phyloP scores from a whole-genome alignment of 805 yeast genomes.

The Isabelozyma heimii region DNA sequence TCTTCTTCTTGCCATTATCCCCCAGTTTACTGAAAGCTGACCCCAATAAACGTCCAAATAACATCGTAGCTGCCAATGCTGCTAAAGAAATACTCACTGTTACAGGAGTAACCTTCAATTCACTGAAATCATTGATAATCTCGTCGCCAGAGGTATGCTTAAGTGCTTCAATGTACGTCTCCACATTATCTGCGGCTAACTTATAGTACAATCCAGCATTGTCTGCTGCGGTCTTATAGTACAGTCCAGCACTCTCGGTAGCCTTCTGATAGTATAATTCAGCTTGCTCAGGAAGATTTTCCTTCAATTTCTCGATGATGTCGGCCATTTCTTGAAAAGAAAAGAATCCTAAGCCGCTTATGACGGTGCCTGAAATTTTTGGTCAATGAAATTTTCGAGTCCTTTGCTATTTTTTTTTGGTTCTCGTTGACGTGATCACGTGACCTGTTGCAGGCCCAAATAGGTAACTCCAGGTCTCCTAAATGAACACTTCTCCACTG shows the following conservation, averaged over 20 bases:
- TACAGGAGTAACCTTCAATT: slow-evolving; percentile 28
- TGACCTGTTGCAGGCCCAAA: not conserved
- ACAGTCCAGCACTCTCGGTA: not conserved
- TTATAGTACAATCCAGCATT: not conserved
- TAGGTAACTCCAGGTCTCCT: not conserved
- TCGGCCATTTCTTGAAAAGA: not conserved
- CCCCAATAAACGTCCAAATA: slow-evolving; percentile 17
- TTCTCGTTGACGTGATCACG: not conserved
- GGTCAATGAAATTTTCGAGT: not conserved
- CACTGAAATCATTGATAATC: slow-evolving; percentile 26
- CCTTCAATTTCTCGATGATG: not conserved
- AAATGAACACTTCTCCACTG: slow-evolving; percentile 32
- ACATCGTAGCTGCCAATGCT: slow-evolving; percentile 23
- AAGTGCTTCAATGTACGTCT: not conserved
- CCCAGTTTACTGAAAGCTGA: not conserved
- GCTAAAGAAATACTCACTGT: slow-evolving; percentile 32
- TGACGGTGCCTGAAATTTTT: not conserved
- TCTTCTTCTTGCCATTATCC: slow-evolving; percentile 6
- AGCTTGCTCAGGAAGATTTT: not conserved
- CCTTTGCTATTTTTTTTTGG: not conserved
- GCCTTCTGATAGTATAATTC: not conserved
- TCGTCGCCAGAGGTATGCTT: slow-evolving; percentile 15
- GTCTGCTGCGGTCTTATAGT: not conserved
- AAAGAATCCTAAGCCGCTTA: not conserved
- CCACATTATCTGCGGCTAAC: not conserved